Evolutionary conservation across 176 grass and related monocot species (phyloP), one percentile per base, ranked within the genome.

Genomic region (Poa pratensis): DNA sequence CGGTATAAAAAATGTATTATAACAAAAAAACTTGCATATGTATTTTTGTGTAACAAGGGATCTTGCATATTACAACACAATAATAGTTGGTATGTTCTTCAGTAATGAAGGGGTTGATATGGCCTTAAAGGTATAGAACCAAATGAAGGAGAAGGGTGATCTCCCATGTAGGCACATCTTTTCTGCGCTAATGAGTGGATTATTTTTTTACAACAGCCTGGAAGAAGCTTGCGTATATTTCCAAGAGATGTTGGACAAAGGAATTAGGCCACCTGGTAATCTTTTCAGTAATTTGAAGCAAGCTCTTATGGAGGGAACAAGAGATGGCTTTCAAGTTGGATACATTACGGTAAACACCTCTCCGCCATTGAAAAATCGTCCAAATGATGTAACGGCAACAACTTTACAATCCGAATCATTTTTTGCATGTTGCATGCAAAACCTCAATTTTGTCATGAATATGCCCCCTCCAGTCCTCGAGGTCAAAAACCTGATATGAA

Each of bases 121-220:
- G 87, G 94, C 94, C 32, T 78, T 96, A 60, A 90, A 90, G 78
- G 81, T 92, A 26, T 95, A 90, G 93, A 84, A 90, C 58, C 85
- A 95, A 72, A 95, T 88, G 90, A 88, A 85, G 45, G 87, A 86
- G 61, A 95, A 81, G 69, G 90, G 90, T 67, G 79, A 92, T 28
- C 63, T 87, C 81, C 93, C 93, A 40, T 90, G 93, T 61, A 92
- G 90, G 90, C 90, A 92, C 77, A 92, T 92, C 88, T 92, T 92
- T 51, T 92, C 85, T 9, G 53, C 93, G 78, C 72, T 95, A 86
- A 92, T 92, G 27, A 95, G 78, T 40, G 90, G 88, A 20, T 57
- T 95, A 52, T 90, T 88, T 88, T 88, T 67, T 58, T 88, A 90
- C 54, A 95, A 95, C 82, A 86, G 86, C 79, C 66, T 92, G 17